Evolutionary conservation across 768 basidiomycete genomes (phyloP).

Genomic region (Lactifluus volemus): DNA sequence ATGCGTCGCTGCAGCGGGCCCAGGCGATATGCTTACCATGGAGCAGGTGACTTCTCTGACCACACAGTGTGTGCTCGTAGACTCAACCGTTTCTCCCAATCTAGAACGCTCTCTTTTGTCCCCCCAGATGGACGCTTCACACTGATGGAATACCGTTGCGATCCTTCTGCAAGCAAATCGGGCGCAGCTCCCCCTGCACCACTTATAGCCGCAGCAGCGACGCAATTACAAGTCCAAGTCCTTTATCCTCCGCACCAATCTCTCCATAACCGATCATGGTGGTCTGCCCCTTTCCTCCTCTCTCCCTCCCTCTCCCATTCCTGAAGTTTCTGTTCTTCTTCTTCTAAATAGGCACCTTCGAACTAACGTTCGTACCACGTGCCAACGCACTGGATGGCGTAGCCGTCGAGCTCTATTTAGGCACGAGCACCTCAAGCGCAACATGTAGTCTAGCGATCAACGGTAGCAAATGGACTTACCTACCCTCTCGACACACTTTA

Average conservation of each 20-base stretch:
- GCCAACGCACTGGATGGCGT: conserved; percentile 64
- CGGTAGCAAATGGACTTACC: conserved; percentile 74
- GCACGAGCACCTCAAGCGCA: conserved; percentile 61
- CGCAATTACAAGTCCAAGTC: conserved; percentile 24
- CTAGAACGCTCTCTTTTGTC: conserved; percentile 77
- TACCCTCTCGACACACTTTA: conserved; percentile 49
- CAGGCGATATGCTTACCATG: too few relatives aligned
- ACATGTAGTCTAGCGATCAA: conserved; percentile 57
- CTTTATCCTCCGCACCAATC: conserved; percentile 25
- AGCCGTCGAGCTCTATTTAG: conserved; percentile 64
- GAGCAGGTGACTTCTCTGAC: neutral
- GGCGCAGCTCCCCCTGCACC: conserved; percentile 32
- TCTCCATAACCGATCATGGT: conserved; percentile 33
- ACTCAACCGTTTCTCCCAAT: conserved; percentile 68
- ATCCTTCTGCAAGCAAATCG: conserved; percentile 29
- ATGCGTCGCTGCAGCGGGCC: too few relatives aligned
- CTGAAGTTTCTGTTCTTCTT: conserved; percentile 16
- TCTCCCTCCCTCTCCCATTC: neutral
- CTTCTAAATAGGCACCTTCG: conserved; percentile 45
- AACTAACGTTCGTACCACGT: conserved; percentile 28
- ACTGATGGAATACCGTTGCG: conserved; percentile 75
- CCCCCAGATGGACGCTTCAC: conserved; percentile 89
- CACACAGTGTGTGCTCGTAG: conserved; percentile 36
- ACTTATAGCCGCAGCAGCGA: conserved; percentile 21
- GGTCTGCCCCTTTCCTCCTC: conserved; percentile 28